Conservation (phyloP, 306 rosid species). For the Hylodesmum podocarpum region DNA sequence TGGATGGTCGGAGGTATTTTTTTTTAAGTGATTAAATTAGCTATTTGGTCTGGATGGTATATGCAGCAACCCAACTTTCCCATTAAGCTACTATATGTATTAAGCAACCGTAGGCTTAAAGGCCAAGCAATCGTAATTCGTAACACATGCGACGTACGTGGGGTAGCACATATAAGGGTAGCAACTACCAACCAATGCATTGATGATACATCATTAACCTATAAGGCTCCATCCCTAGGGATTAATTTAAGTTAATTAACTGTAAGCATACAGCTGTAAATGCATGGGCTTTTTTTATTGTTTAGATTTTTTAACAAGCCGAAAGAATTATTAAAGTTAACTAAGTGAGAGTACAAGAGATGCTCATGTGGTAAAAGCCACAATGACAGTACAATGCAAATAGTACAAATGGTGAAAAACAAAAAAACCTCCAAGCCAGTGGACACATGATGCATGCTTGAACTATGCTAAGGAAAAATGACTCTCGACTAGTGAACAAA, state of each 20-base stretch:
- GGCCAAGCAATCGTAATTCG: constrained; percentile 46
- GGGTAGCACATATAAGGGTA: constrained; percentile 3
- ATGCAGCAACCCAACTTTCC: neutral
- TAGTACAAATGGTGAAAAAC: too few species aligned
- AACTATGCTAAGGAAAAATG: too few species aligned
- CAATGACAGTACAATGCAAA: too few species aligned
- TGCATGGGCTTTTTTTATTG: too few species aligned
- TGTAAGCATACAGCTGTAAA: neutral
- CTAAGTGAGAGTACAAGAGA: too few species aligned
- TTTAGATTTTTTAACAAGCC: too few species aligned
- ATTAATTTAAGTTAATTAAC: neutral
- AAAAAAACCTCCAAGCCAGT: too few species aligned
- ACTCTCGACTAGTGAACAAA: too few species aligned
- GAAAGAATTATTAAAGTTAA: too few species aligned
- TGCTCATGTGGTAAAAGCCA: too few species aligned
- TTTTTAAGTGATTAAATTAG: constrained; percentile 1
- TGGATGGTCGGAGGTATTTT: constrained; percentile 34
- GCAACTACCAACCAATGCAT: neutral
- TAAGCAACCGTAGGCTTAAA: constrained; percentile 45
- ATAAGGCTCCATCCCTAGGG: neutral
- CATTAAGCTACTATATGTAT: constrained; percentile 20
- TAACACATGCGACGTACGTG: constrained; percentile 17
- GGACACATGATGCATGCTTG: too few species aligned
- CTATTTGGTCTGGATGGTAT: neutral
- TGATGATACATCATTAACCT: neutral